A percentile compares a stretch with the other conserved stretches of the same genome.
Conservation (phyloP, 2,329 filamentous ascomycete species). For the Ophiosphaerella narmari region DNA sequence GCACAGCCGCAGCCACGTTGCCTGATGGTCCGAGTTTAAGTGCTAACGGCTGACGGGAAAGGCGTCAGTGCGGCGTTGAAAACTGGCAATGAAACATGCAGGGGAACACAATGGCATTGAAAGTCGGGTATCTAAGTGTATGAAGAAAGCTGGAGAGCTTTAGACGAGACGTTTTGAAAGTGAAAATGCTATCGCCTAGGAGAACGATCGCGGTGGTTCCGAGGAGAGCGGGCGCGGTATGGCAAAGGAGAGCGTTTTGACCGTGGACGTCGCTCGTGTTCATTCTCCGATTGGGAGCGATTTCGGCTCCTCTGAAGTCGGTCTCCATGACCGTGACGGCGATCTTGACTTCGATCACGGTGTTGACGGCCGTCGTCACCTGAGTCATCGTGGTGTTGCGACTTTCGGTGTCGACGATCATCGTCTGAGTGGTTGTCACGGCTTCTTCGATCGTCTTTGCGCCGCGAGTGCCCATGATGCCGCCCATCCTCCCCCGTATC, state of each 20-base stretch:
- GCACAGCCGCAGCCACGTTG: background rate
- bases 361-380: conserved; percentile 14
- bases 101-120: too few relatives aligned
- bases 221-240: conserved; percentile 24
- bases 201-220: background rate
- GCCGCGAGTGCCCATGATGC: conserved; percentile 15
- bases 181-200: background rate
- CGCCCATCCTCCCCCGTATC: conserved; percentile 16
- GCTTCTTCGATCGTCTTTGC: conserved; percentile 16
- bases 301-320: conserved; percentile 14
- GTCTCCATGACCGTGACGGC: conserved; percentile 11
- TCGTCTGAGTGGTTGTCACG: conserved; percentile 17
- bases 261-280: conserved; percentile 10
- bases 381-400: conserved; percentile 12
- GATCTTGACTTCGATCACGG: conserved; percentile 17
- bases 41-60: background rate
- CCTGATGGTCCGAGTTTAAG: too few relatives aligned
- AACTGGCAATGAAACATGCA: too few relatives aligned
- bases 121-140: too few relatives aligned
- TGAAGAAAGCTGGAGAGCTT: background rate
- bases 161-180: background rate
- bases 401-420: conserved; percentile 9
- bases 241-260: conserved; percentile 19
- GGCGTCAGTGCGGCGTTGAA: background rate
- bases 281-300: conserved; percentile 9